Evolutionary conservation across 176 grass and related monocot genomes (phyloP).

Genomic region (Oryza punctata): DNA sequence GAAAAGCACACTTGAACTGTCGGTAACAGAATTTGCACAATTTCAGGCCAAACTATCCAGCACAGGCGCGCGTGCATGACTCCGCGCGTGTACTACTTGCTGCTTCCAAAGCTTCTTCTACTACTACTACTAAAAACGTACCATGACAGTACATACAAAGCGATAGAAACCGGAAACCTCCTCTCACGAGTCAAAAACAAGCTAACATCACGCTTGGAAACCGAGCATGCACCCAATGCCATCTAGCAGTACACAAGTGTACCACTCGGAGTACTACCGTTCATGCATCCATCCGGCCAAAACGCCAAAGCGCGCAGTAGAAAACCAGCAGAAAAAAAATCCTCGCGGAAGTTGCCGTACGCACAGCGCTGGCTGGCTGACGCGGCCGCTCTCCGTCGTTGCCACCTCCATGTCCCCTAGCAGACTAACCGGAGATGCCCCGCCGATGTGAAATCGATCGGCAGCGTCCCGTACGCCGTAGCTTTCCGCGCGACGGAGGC

Average conservation of each 20-base stretch:
- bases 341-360: conserved; percentile 3
- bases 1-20: not conserved
- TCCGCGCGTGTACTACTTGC: not conserved
- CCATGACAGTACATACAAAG: too few species aligned
- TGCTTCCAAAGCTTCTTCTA: not conserved
- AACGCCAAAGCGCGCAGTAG: not conserved
- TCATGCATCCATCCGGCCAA: not conserved
- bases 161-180: not conserved
- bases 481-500: conserved; percentile 15
- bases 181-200: not conserved
- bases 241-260: not conserved
- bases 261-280: not conserved
- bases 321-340: not conserved
- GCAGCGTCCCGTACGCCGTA: not conserved
- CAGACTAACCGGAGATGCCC: not conserved
- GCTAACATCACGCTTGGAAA: not conserved
- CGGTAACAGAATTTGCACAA: not conserved
- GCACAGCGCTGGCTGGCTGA: not conserved
- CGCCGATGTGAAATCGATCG: not conserved
- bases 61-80: too few species aligned
- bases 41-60: not conserved
- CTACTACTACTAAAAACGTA: too few species aligned
- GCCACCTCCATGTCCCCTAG: conserved; percentile 16
- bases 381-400: conserved; percentile 4
- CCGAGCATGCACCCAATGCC: not conserved